Conservation (phyloP, 2,329 filamentous ascomycete genomes). For the Geosmithia morbida region DNA sequence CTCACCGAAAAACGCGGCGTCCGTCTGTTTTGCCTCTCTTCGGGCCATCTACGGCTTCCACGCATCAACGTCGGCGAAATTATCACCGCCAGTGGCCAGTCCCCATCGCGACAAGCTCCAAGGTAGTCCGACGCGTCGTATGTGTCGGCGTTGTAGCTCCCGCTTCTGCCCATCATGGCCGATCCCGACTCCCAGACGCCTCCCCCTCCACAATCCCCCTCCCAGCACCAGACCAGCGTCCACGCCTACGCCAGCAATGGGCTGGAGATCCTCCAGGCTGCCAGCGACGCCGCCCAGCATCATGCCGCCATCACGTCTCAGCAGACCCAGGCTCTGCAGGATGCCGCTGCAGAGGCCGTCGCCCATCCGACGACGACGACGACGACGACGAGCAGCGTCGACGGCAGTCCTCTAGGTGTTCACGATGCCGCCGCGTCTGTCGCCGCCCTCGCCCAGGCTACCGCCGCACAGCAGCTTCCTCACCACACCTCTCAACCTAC, state of each 20-base stretch:
- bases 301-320: conserved; percentile 10
- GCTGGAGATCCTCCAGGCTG: conserved; percentile 28
- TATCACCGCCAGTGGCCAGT: background rate
- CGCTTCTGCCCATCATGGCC: conserved; percentile 1
- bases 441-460: conserved; percentile 3
- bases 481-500: background rate
- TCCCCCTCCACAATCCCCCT: conserved; percentile 1
- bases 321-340: conserved; percentile 21
- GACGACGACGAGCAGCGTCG: background rate
- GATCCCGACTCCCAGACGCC: background rate
- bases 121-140: background rate
- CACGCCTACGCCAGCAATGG: conserved; percentile 31
- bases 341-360: conserved; percentile 21
- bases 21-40: background rate
- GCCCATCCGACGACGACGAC: conserved; percentile 12
- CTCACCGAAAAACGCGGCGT: background rate
- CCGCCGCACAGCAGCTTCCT: conserved; percentile 2
- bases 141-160: background rate
- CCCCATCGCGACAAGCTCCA: background rate
- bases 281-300: conserved; percentile 26
- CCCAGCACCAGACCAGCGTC: conserved; percentile 13
- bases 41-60: conserved; percentile 3
- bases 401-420: background rate
- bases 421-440: conserved; percentile 3
- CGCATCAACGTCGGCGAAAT: conserved; percentile 2